Evolutionary conservation across 108 stramenopile genomes (phyloP), one percentile per base, ranked within the genome.

Genomic region (Pseudonitzschia pungens): DNA sequence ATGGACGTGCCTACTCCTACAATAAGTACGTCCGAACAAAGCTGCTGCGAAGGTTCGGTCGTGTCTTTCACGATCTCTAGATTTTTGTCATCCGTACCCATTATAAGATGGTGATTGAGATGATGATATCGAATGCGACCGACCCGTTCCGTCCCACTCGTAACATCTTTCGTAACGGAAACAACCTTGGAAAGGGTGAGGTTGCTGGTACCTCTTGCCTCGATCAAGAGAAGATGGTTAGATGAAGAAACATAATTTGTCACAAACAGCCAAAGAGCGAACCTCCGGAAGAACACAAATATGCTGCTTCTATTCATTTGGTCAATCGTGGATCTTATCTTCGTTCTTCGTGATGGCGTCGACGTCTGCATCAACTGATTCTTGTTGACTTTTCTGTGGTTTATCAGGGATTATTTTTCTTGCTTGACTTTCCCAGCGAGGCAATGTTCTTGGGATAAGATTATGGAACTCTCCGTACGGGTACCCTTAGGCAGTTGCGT

Each of bases 81-180:
- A 18, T 18, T 48, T 14, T 11, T 18, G 18, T 11, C 45, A 18
- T 48, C 45, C 18, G 45, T 48, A 14, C 45, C 45, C 45, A 11
- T 18, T 12, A 55, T 26, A 1, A 10, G 26, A 55, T 55, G 9
- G 4, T 21, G 20, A 10, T 55, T 20, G 50, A 51, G 3, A 55
- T 55, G 20, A 10, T 55, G 54, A 55, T 55, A 55, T 1, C 54
- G 54, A 55, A 55, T 55, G 54, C 54, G 54, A 55, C 54, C 54
- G 26, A 55, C 26, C 22, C 26, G 54, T 55, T 55, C 26, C 5
- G 24, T 55, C 26, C 54, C 54, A 22, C 10, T 11, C 54, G 20
- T 4, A 26, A 55, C 21, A 55, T 55, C 54, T 24, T 55, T 55
- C 21, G 54, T 55, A 22, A 11, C 54, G 2, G 54, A 55, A 55